These are phyloP conservation scores for Beauveria caledonica DNA, from an alignment of 2,329 filamentous ascomycete species.

Conservation along the genomic window DNA sequence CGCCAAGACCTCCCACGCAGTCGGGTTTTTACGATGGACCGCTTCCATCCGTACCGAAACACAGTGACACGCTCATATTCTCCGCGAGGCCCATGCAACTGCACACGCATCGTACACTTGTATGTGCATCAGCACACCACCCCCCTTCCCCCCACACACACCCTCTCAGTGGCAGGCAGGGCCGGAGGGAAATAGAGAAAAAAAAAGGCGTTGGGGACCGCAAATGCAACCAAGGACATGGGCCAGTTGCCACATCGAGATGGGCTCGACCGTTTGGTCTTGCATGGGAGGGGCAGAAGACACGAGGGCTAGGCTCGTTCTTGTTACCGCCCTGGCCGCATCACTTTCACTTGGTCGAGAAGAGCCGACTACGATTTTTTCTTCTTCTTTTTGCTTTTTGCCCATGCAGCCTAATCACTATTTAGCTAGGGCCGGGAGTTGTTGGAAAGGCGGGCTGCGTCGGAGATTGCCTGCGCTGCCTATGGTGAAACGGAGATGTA, in stretches of 20 bases:
- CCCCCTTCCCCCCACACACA: not conserved
- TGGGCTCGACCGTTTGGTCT: not conserved
- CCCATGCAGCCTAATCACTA: not conserved
- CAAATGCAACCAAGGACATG: not conserved
- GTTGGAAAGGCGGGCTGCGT: not conserved
- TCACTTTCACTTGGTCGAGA: not conserved
- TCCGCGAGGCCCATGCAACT: not conserved
- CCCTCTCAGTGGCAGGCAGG: too few relatives aligned
- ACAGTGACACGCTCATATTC: too few relatives aligned
- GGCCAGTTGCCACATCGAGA: not conserved
- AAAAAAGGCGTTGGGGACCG: not conserved
- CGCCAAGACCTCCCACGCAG: not conserved
- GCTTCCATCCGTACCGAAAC: too few relatives aligned
- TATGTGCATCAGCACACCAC: not conserved
- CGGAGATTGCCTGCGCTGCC: not conserved
- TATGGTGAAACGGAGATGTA: not conserved
- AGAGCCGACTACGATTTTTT: not conserved
- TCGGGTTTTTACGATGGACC: not conserved
- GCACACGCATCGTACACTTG: not conserved
- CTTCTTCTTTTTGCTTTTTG: not conserved
- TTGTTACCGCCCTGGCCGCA: not conserved
- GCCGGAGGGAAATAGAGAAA: not conserved
- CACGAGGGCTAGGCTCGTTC: not conserved
- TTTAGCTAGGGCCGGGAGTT: too few relatives aligned
- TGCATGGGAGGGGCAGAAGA: not conserved